phyloP scores from a whole-genome alignment of 176 grass and related monocot species.

The Phyllostachys edulis region DNA sequence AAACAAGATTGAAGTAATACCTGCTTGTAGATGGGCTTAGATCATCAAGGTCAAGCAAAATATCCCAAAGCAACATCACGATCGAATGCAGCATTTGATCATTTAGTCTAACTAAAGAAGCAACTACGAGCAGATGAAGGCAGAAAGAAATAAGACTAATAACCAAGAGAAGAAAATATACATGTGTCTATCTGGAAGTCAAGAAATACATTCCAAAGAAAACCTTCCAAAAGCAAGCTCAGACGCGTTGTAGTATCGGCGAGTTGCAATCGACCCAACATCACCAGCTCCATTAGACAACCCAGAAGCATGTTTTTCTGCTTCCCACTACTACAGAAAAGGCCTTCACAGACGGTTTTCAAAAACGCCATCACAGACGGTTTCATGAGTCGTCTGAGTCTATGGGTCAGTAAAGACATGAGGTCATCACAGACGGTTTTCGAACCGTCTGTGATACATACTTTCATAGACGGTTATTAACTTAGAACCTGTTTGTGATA shows the following conservation, averaged over 20 bases:
- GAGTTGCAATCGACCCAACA: conserved; percentile 41
- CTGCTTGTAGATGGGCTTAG: conserved; percentile 98
- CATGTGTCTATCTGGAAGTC: not conserved
- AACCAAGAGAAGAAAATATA: not conserved
- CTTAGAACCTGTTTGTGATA: too few species aligned
- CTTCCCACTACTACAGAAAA: too few species aligned
- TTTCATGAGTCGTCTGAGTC: too few species aligned
- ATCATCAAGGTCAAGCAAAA: conserved; percentile 97
- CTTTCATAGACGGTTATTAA: too few species aligned
- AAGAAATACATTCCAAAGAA: conserved; percentile 22
- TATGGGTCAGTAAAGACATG: too few species aligned
- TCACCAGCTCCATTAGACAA: conserved; percentile 65
- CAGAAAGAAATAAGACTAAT: conserved; percentile 15
- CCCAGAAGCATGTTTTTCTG: conserved; percentile 65
- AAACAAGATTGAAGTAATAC: conserved; percentile 43
- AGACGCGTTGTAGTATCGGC: conserved; percentile 50
- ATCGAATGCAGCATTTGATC: conserved; percentile 78
- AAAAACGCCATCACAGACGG: too few species aligned
- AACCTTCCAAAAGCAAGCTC: conserved; percentile 98
- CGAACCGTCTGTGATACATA: too few species aligned
- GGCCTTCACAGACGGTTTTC: too few species aligned
- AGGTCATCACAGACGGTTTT: too few species aligned
- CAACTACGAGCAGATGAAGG: conserved; percentile 55
- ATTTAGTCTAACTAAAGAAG: conserved; percentile 80
- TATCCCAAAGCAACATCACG: conserved; percentile 99